phyloP scores from a whole-genome alignment of 805 yeast species.

The Candida patagonica region DNA sequence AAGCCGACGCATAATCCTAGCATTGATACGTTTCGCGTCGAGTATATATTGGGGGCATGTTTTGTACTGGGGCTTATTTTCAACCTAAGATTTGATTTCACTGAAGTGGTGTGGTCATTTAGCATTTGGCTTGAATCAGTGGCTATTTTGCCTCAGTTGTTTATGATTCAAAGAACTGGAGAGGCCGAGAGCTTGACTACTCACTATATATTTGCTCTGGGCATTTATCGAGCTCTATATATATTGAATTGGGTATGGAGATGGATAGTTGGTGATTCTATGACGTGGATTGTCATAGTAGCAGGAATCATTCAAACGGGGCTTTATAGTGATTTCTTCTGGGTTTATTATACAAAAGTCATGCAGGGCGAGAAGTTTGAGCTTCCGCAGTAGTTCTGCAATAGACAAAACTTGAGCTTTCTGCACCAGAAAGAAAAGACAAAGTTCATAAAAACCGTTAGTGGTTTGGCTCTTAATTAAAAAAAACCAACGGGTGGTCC shows the following conservation, averaged over 20 bases:
- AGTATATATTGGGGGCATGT: constrained; percentile 60
- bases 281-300: constrained; percentile 61
- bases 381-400: constrained; percentile 54
- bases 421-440: too few species aligned
- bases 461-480: too few species aligned
- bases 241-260: constrained; percentile 95
- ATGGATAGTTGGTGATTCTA: constrained; percentile 48
- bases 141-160: constrained; percentile 88
- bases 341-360: constrained; percentile 73
- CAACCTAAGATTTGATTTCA: constrained; percentile 50
- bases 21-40: constrained; percentile 66
- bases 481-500: too few species aligned
- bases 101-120: constrained; percentile 70
- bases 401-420: too few species aligned
- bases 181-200: constrained; percentile 79
- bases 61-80: constrained; percentile 50
- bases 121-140: constrained; percentile 88
- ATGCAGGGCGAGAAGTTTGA: constrained; percentile 69
- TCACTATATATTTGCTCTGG: constrained; percentile 91
- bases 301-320: constrained; percentile 84
- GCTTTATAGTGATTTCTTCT: constrained; percentile 91
- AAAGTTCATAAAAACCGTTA: too few species aligned
- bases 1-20: constrained; percentile 47
- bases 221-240: constrained; percentile 80
- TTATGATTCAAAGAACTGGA: constrained; percentile 81